Evolutionary conservation across 2,329 filamentous ascomycete species (phyloP).

Genomic region (Colletotrichum falcatum): DNA sequence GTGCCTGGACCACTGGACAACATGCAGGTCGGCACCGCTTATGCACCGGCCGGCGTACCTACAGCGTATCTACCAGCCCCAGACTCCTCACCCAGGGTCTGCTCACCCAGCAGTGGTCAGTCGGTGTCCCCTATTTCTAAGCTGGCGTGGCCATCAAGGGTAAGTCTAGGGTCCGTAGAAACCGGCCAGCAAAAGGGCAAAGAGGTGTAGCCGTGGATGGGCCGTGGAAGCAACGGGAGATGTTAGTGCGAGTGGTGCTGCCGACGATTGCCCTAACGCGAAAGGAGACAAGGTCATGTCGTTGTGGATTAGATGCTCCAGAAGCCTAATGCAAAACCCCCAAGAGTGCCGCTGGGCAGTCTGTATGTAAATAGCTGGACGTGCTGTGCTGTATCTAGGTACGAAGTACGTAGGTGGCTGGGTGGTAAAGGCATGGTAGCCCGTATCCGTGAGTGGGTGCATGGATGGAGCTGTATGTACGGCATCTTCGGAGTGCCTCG

Average conservation of each 20-base stretch:
- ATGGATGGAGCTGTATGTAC: background rate
- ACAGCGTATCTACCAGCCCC: background rate
- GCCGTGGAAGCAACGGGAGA: slow-evolving; percentile 22
- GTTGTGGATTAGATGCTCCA: slow-evolving; percentile 38
- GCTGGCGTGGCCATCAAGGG: background rate
- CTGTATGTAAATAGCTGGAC: slow-evolving; percentile 9
- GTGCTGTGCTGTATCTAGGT: too few species aligned
- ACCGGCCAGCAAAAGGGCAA: background rate
- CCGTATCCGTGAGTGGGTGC: background rate
- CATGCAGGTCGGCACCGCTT: slow-evolving; percentile 16
- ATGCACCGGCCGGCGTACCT: background rate
- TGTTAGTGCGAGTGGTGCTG: slow-evolving; percentile 34
- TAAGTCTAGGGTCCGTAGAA: background rate
- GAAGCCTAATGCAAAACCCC: slow-evolving; percentile 31
- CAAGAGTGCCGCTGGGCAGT: slow-evolving; percentile 31
- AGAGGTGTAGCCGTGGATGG: slow-evolving; percentile 9
- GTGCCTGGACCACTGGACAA: slow-evolving; percentile 13
- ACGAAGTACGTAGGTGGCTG: background rate
- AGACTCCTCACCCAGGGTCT: background rate
- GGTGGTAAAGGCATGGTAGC: background rate
- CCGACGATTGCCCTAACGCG: slow-evolving; percentile 36
- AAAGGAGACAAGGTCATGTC: slow-evolving; percentile 27
- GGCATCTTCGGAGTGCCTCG: slow-evolving; percentile 20
- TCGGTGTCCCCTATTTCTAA: background rate
- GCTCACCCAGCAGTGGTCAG: background rate